Evolutionary conservation across 768 basidiomycete genomes (phyloP).

Genomic region (Cytidiella melzeri): DNA sequence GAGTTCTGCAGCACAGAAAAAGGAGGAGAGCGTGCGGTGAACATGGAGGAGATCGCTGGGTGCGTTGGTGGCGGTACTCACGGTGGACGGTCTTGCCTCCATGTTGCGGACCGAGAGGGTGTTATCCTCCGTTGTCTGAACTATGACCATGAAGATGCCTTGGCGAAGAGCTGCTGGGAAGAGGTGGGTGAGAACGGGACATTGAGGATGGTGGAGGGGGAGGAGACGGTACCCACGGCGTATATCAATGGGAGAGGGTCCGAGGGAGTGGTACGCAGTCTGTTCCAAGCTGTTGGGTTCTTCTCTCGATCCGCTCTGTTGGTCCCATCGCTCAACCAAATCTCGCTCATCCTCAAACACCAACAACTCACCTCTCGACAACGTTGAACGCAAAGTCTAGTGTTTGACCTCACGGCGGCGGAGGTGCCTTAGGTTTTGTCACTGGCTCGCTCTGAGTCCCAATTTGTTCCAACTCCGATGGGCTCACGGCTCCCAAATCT

Average conservation of each 20-base stretch:
- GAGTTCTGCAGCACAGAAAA: constrained; percentile 28
- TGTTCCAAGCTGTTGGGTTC: constrained; percentile 16
- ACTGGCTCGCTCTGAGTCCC: not conserved
- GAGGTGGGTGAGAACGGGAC: constrained; percentile 22
- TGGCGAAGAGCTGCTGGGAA: not conserved
- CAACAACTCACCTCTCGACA: too few species aligned
- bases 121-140: constrained; percentile 12
- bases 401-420: too few species aligned
- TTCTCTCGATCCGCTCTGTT: not conserved
- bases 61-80: not conserved
- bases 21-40: constrained; percentile 3
- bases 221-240: constrained; percentile 23
- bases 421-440: too few species aligned
- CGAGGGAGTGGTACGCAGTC: constrained; percentile 21
- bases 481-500: not conserved
- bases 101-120: constrained; percentile 10
- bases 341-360: too few species aligned
- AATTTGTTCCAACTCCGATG: not conserved
- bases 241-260: constrained; percentile 22
- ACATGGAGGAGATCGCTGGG: too few species aligned
- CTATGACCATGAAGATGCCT: constrained; percentile 8
- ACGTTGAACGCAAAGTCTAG: too few species aligned
- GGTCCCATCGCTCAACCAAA: not conserved
- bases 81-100: constrained; percentile 8
- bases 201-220: constrained; percentile 11